These are phyloP conservation scores for Phytophthora litchii DNA, from an alignment of 352 stramenopile species.

Conservation along the genomic window DNA sequence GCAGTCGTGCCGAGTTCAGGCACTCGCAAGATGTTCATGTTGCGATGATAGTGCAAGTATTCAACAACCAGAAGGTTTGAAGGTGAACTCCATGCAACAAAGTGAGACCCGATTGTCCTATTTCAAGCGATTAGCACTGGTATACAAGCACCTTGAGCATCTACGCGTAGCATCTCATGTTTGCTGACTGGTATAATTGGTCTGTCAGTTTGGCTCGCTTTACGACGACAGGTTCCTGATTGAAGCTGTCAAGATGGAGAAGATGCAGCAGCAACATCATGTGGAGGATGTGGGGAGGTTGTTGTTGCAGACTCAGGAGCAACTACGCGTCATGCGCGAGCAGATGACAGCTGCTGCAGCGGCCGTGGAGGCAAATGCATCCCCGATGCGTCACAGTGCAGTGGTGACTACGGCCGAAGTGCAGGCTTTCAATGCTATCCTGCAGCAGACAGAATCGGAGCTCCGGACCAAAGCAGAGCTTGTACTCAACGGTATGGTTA, in stretches of 20 bases:
- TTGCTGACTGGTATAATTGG: slow-evolving; percentile 31
- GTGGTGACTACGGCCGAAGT: slow-evolving; percentile 40
- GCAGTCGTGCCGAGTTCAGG: slow-evolving; percentile 26
- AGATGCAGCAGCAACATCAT: slow-evolving; percentile 80
- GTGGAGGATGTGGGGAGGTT: slow-evolving; percentile 84
- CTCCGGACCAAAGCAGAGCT: slow-evolving; percentile 83
- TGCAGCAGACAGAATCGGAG: slow-evolving; percentile 71
- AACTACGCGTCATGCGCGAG: slow-evolving; percentile 76
- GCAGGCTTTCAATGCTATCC: slow-evolving; percentile 66
- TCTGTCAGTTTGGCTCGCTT: neutral
- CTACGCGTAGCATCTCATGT: slow-evolving; percentile 20
- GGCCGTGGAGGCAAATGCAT: slow-evolving; percentile 38
- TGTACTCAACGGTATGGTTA: slow-evolving; percentile 73
- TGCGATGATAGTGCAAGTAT: slow-evolving; percentile 4
- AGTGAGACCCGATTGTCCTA: slow-evolving; percentile 15
- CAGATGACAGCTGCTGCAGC: slow-evolving; percentile 55
- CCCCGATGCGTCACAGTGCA: slow-evolving; percentile 37
- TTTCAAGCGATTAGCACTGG: slow-evolving; percentile 8
- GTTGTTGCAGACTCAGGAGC: slow-evolving; percentile 81
- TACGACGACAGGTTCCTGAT: neutral
- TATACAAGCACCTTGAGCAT: neutral
- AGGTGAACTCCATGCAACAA: slow-evolving; percentile 9
- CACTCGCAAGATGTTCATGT: slow-evolving; percentile 73
- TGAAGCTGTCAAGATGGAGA: slow-evolving; percentile 56
- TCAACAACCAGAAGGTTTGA: slow-evolving; percentile 7